A percentile compares a stretch with the other conserved stretches of the same genome.
phyloP scores from a whole-genome alignment of 2,329 filamentous ascomycete species.

The Exserohilum rostratum region DNA sequence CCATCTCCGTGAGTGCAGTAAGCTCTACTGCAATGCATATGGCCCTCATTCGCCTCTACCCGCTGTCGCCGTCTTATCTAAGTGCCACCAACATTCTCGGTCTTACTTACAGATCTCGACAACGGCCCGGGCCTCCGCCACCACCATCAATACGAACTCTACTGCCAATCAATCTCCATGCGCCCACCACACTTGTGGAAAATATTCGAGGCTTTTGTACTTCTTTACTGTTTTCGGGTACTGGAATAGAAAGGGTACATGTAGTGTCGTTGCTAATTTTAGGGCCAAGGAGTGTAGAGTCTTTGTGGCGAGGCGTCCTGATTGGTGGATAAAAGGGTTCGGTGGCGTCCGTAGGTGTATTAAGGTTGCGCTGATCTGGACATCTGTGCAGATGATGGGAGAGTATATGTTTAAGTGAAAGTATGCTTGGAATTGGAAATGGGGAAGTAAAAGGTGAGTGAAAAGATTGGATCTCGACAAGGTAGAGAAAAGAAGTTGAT shows the following conservation, averaged over 20 bases:
- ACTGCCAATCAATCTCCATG: background rate
- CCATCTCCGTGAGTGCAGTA: conserved; percentile 10
- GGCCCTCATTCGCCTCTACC: conserved; percentile 10
- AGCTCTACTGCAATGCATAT: conserved; percentile 6
- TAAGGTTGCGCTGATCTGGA: background rate
- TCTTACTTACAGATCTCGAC: background rate
- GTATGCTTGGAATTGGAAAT: background rate
- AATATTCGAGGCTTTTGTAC: background rate
- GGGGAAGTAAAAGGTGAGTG: background rate
- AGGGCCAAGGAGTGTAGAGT: background rate
- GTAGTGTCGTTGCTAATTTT: background rate
- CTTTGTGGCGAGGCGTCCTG: background rate
- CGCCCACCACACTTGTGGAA: background rate
- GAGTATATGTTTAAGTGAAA: background rate
- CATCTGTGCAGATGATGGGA: background rate
- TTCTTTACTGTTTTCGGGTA: conserved; percentile 1
- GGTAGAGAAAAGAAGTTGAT: background rate
- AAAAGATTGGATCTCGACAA: background rate
- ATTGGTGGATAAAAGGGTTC: conserved; percentile 12
- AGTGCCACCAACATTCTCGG: conserved; percentile 4
- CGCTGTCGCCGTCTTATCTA: background rate
- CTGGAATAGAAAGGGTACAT: background rate
- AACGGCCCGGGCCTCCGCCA: conserved; percentile 1
- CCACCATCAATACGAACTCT: conserved; percentile 4
- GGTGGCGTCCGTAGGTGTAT: background rate